A percentile compares a stretch with the other conserved stretches of the same genome.
Conservation (phyloP, 2,329 filamentous ascomycete species). For the Mariannaea elegans region DNA sequence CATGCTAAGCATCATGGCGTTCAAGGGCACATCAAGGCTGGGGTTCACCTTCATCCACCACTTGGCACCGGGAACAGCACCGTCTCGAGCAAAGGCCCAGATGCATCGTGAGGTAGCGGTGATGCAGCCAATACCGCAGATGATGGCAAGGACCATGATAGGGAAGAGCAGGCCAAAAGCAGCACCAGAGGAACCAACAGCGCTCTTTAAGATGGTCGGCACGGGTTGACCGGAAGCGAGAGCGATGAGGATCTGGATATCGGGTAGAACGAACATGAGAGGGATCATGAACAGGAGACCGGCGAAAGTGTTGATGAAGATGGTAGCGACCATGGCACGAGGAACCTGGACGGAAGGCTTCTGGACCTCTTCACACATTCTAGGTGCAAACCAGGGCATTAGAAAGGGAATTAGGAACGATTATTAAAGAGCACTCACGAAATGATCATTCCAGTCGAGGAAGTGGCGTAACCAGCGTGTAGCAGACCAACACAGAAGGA, state of each 20-base stretch:
- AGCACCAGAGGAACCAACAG: slow-evolving; percentile 67
- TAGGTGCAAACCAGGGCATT: slow-evolving; percentile 40
- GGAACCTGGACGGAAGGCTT: slow-evolving; percentile 73
- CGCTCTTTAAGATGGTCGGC: slow-evolving; percentile 69
- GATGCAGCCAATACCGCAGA: slow-evolving; percentile 75
- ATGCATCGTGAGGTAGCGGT: slow-evolving; percentile 73
- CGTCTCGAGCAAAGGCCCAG: slow-evolving; percentile 76
- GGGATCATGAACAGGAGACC: slow-evolving; percentile 76
- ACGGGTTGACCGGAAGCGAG: slow-evolving; percentile 65
- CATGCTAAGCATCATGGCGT: slow-evolving; percentile 78
- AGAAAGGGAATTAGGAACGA: slow-evolving; percentile 17
- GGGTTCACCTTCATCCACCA: slow-evolving; percentile 70
- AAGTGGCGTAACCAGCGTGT: slow-evolving; percentile 78
- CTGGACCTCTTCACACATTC: slow-evolving; percentile 78
- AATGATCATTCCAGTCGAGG: slow-evolving; percentile 82
- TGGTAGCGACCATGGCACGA: slow-evolving; percentile 75
- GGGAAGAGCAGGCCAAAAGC: slow-evolving; percentile 71
- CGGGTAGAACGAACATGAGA: slow-evolving; percentile 73
- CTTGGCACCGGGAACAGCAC: slow-evolving; percentile 70
- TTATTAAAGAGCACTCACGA: slow-evolving; percentile 60
- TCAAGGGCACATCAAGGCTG: slow-evolving; percentile 71
- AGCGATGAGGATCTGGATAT: slow-evolving; percentile 62
- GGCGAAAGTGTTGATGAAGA: slow-evolving; percentile 71
- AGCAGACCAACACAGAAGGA: slow-evolving; percentile 77
- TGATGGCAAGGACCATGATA: slow-evolving; percentile 70